Evolutionary conservation across 1,284 basidiomycete genomes (phyloP), one percentile per base, ranked within the genome.

Genomic region (Mrakiaceae sp.): DNA sequence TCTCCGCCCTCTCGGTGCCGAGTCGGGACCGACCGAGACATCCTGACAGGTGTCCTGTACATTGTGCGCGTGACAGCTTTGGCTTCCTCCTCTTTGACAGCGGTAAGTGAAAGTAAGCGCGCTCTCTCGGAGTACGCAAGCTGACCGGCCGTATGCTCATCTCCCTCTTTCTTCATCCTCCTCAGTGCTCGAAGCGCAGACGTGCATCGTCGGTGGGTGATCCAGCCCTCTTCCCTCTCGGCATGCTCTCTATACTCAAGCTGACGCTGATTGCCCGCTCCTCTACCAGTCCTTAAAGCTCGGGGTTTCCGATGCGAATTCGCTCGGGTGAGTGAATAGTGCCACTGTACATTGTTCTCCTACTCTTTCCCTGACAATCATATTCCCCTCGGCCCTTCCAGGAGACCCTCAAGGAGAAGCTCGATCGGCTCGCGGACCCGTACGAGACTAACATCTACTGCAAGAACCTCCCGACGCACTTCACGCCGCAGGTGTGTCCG

Each of bases 361-460:
- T 14, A 27, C 27, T 27, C 27, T 60, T 49, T 49, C 48, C 9
- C 27, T 55, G 53, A 55, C 39, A 5, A 40, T 40, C 14, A 5
- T 44, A 4, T 55, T 39, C 27, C 42, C 14, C 7, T 46, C 48
- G 48, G 9, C 48, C 59, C 16, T 42, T 14, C 14, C 59, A 64
- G 64, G 64, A 66, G 48, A 66, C 64, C 6, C 60, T 66, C 42
- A 66, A 66, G 56, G 64, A 66, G 64, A 66, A 66, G 14, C 60
- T 66, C 12, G 64, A 66, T 43, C 48, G 64, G 42, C 64, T 66
- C 57, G 46, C 64, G 7, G 64, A 66, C 39, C 64, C 64, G 9
- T 66, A 48, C 50, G 64, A 66, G 64, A 66, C 64, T 27, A 66
- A 66, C 55, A 40, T 66, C 44, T 66, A 66, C 44, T 60, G 62